A percentile compares a stretch with the other conserved stretches of the same genome.
phyloP scores from a whole-genome alignment of 1,284 basidiomycete species.

The Marasmius tenuissimus region DNA sequence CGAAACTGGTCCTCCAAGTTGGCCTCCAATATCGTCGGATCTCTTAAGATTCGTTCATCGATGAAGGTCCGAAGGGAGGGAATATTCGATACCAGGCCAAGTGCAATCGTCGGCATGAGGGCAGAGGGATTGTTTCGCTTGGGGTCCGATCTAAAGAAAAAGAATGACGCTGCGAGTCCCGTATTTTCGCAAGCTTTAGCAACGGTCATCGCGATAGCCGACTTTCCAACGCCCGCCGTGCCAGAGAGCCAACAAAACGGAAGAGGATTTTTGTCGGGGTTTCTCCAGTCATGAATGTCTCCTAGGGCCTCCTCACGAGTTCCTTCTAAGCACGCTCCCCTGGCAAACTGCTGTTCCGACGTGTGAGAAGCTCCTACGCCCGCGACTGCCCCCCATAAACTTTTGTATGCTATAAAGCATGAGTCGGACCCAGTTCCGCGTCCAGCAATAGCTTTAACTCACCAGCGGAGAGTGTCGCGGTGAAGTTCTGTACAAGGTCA shows the following conservation, averaged over 20 bases:
- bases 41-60: neutral
- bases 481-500: too few relatives aligned
- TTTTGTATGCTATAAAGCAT: too few relatives aligned
- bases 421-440: too few relatives aligned
- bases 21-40: neutral
- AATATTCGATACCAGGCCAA: neutral
- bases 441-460: too few relatives aligned
- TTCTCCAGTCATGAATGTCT: slow-evolving; percentile 12
- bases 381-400: neutral
- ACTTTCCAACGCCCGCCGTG: neutral
- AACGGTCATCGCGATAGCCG: slow-evolving; percentile 13
- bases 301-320: slow-evolving; percentile 13
- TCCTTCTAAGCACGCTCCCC: slow-evolving; percentile 9
- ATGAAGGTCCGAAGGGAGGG: neutral
- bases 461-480: too few relatives aligned
- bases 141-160: slow-evolving; percentile 13
- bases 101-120: slow-evolving; percentile 2
- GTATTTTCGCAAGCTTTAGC: slow-evolving; percentile 5
- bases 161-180: slow-evolving; percentile 9
- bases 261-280: neutral
- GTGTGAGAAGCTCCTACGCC: neutral
- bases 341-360: neutral
- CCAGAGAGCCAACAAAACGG: slow-evolving; percentile 17
- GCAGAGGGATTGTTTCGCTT: neutral
- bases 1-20: neutral